A percentile compares a stretch with the other conserved stretches of the same genome.
phyloP scores from a whole-genome alignment of 495 filamentous ascomycete species.

The Trichoderma virens region DNA sequence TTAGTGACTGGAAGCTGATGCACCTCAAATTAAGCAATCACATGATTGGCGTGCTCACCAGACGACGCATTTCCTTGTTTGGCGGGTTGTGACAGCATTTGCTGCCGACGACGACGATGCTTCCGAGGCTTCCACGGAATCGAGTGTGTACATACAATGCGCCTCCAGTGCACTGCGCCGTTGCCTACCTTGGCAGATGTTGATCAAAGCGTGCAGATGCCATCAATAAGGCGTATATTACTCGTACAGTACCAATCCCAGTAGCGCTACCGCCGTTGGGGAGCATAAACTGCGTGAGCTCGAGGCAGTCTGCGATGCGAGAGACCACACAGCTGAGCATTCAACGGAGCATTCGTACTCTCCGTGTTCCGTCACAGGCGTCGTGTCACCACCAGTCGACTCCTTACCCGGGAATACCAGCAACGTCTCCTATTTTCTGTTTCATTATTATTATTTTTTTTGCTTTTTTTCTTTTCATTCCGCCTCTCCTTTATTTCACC shows the following conservation, averaged over 20 bases:
- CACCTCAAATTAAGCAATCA: background rate
- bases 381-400: background rate
- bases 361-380: background rate
- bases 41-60: background rate
- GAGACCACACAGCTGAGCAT: too few relatives aligned
- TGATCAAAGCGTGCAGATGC: too few relatives aligned
- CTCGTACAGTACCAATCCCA: too few relatives aligned
- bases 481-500: background rate
- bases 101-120: too few relatives aligned
- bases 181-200: too few relatives aligned
- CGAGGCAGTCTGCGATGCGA: background rate
- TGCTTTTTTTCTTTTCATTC: background rate
- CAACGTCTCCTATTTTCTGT: background rate
- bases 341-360: background rate
- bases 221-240: too few relatives aligned
- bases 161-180: too few relatives aligned
- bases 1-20: background rate
- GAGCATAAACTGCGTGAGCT: background rate
- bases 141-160: too few relatives aligned
- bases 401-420: background rate
- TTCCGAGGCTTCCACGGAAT: too few relatives aligned
- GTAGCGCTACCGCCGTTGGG: too few relatives aligned
- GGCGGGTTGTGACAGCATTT: background rate
- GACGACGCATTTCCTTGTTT: background rate
- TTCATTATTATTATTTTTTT: background rate